phyloP scores from a whole-genome alignment of 768 basidiomycete genomes.

The Mycena epipterygia region DNA sequence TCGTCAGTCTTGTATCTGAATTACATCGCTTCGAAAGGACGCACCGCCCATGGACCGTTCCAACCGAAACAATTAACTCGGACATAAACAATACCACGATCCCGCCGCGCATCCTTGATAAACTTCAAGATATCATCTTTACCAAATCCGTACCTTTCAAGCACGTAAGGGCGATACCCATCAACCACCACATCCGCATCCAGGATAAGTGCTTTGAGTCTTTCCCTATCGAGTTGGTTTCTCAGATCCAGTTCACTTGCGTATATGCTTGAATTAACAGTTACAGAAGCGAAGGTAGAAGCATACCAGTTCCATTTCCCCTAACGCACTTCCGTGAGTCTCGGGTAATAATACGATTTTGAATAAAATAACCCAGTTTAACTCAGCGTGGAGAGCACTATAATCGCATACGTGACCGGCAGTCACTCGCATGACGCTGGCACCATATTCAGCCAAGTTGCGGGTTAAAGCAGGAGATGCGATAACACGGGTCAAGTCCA shows the following conservation, averaged over 20 bases:
- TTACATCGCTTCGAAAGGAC: too few species aligned
- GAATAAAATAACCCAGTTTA: slow-evolving; percentile 9
- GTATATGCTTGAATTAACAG: background rate
- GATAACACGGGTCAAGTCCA: slow-evolving; percentile 46
- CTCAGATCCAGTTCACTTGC: slow-evolving; percentile 40
- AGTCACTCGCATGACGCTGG: slow-evolving; percentile 46
- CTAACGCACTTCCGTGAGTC: background rate
- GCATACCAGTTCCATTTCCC: background rate
- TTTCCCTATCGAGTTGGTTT: slow-evolving; percentile 35
- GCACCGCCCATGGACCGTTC: background rate
- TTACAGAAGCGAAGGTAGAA: background rate
- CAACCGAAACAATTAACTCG: background rate
- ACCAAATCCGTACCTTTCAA: slow-evolving; percentile 47
- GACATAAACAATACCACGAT: background rate
- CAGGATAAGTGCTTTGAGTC: slow-evolving; percentile 36
- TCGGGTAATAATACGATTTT: too few species aligned
- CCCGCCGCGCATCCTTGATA: background rate
- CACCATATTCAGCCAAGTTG: slow-evolving; percentile 46
- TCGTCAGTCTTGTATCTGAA: background rate
- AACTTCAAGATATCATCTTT: slow-evolving; percentile 43
- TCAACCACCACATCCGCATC: slow-evolving; percentile 46
- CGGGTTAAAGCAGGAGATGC: slow-evolving; percentile 41
- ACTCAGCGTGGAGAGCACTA: slow-evolving; percentile 35
- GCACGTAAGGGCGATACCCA: slow-evolving; percentile 46
- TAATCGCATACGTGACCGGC: slow-evolving; percentile 43